phyloP scores from a whole-genome alignment of 768 basidiomycete genomes.

The Leccinum incarnatum region DNA sequence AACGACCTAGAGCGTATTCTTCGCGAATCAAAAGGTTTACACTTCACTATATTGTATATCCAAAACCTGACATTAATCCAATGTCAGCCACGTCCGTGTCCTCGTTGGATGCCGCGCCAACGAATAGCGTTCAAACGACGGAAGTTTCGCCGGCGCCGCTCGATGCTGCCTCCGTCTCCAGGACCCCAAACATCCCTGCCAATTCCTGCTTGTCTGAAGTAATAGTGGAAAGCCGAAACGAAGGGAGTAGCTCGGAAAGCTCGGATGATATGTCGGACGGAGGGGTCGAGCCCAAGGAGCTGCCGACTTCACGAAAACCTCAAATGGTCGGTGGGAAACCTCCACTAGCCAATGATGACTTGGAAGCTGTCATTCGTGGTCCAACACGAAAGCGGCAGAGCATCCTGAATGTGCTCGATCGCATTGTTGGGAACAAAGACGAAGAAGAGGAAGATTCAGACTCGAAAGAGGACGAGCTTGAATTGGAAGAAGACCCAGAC shows the following conservation, averaged over 20 bases:
- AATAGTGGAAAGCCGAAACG: slow-evolving; percentile 34
- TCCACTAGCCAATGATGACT: slow-evolving; percentile 19
- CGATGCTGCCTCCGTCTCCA: slow-evolving; percentile 3
- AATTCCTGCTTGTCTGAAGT: slow-evolving; percentile 38
- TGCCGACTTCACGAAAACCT: not conserved
- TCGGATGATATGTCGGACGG: slow-evolving; percentile 25
- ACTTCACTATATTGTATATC: not conserved
- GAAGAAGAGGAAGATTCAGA: slow-evolving; percentile 38
- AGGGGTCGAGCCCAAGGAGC: slow-evolving; percentile 14
- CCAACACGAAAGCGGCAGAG: slow-evolving; percentile 29
- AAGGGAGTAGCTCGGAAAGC: slow-evolving; percentile 41
- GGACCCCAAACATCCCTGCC: slow-evolving; percentile 25
- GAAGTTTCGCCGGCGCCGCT: not conserved
- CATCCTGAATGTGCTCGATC: slow-evolving; percentile 28
- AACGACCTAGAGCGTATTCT: slow-evolving; percentile 38
- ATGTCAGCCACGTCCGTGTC: slow-evolving; percentile 2
- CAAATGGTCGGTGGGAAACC: not conserved
- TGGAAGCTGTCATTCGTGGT: slow-evolving; percentile 45
- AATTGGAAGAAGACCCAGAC: slow-evolving; percentile 41
- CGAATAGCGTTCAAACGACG: slow-evolving; percentile 1
- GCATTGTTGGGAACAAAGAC: slow-evolving; percentile 27
- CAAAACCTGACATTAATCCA: slow-evolving; percentile 11
- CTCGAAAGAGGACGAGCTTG: slow-evolving; percentile 41
- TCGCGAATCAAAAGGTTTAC: slow-evolving; percentile 29
- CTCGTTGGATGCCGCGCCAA: not conserved